Percentiles rank a stretch among this genome's conserved stretches.
Evolutionary conservation across 2,329 filamentous ascomycete species (phyloP).

Genomic region (Phyllosticta ampelicida): DNA sequence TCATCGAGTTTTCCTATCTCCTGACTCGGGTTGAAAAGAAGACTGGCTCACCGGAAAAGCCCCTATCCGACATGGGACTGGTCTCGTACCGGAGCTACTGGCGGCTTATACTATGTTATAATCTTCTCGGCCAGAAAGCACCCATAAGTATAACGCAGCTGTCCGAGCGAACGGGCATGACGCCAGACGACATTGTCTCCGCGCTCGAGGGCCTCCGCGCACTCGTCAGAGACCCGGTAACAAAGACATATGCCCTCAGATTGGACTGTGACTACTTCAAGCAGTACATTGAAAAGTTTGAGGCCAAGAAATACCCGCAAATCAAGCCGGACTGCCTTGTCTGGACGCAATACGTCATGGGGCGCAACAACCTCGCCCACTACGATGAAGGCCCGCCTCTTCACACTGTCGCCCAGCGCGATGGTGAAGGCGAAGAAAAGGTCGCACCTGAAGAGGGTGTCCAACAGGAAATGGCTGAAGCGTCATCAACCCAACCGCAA

Average conservation of each 20-base stretch:
- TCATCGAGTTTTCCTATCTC: conserved; percentile 98
- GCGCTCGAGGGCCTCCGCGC: conserved; percentile 83
- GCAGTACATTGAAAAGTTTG: conserved; percentile 81
- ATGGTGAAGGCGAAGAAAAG: conserved; percentile 50
- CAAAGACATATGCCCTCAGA: conserved; percentile 78
- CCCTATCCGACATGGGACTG: conserved; percentile 92
- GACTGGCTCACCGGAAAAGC: conserved; percentile 93
- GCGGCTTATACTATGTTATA: conserved; percentile 78
- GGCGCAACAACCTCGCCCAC: conserved; percentile 67
- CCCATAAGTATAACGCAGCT: conserved; percentile 52
- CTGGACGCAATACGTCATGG: conserved; percentile 98
- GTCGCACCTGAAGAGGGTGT: conserved; percentile 34
- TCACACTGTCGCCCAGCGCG: conserved; percentile 77
- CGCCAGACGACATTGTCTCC: conserved; percentile 89
- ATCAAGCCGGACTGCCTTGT: conserved; percentile 71
- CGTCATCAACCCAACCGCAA: not conserved
- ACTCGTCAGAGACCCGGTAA: conserved; percentile 79
- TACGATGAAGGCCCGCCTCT: conserved; percentile 74
- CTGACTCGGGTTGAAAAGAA: conserved; percentile 87
- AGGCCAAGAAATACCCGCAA: conserved; percentile 76
- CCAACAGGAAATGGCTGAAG: conserved; percentile 21
- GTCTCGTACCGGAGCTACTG: conserved; percentile 98
- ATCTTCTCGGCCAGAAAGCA: conserved; percentile 56
- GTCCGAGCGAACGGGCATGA: conserved; percentile 88
- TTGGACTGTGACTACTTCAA: conserved; percentile 78